Evolutionary conservation across 148 eudicot genomes (phyloP).

Genomic region (Bassia scoparia): DNA sequence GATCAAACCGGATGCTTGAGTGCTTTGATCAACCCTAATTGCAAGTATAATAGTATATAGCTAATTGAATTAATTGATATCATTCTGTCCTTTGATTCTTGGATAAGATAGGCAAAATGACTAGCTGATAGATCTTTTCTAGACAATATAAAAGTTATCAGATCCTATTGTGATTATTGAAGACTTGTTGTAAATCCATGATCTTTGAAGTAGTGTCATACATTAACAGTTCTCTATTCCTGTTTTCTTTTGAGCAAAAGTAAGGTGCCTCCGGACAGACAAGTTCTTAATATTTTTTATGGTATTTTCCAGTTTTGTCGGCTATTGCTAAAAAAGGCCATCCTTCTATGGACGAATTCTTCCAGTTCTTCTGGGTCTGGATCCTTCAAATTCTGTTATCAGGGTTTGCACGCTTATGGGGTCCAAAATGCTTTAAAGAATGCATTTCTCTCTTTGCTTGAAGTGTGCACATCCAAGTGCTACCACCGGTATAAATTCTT

Average conservation of each 20-base stretch:
- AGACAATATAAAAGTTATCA: not conserved
- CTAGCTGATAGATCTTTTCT: not conserved
- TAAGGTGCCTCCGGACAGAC: not conserved
- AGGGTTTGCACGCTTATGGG: constrained; percentile 65
- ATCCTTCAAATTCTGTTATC: constrained; percentile 60
- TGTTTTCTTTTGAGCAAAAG: not conserved
- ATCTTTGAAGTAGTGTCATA: not conserved
- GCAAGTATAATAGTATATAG: not conserved
- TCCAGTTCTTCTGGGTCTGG: constrained; percentile 83
- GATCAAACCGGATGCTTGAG: not conserved
- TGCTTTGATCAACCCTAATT: not conserved
- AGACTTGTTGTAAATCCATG: not conserved
- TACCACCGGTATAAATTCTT: constrained; percentile 57
- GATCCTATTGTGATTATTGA: not conserved
- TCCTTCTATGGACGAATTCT: constrained; percentile 94
- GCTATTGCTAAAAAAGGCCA: constrained; percentile 83
- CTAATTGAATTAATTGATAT: not conserved
- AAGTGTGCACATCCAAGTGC: constrained; percentile 86
- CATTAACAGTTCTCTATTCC: not conserved
- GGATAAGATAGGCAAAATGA: not conserved
- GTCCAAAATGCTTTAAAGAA: constrained; percentile 76
- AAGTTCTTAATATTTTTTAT: not conserved
- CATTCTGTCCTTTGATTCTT: not conserved
- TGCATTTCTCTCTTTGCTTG: constrained; percentile 80
- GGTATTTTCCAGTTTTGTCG: constrained; percentile 63